Percentiles rank a stretch among this genome's conserved stretches.
Evolutionary conservation across 2,329 filamentous ascomycete genomes (phyloP).

Genomic region (Fusarium xylarioides): DNA sequence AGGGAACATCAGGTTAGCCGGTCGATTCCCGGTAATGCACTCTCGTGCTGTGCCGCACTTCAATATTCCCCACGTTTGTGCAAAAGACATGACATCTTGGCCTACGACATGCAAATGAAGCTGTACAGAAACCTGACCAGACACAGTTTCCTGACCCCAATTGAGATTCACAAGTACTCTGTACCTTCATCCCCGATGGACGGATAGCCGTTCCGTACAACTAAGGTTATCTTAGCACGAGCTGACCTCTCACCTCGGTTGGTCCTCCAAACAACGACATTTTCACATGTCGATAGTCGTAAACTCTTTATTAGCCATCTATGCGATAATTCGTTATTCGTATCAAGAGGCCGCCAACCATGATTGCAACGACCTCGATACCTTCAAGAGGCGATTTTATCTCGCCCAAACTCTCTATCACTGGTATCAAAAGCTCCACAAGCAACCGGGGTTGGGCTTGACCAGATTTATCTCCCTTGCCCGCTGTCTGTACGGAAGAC

Average conservation of each 20-base stretch:
- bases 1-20: not conserved
- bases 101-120: conserved; percentile 13
- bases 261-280: not conserved
- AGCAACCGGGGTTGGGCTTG: conserved; percentile 12
- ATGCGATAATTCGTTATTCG: conserved; percentile 10
- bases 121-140: conserved; percentile 1
- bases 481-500: too few relatives aligned
- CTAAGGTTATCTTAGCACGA: conserved; percentile 38
- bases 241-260: conserved; percentile 22
- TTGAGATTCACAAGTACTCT: conserved; percentile 10
- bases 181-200: not conserved
- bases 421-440: conserved; percentile 22
- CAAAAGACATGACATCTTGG: not conserved
- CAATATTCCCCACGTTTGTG: conserved; percentile 20
- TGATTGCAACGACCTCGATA: not conserved
- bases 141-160: not conserved
- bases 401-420: not conserved
- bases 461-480: conserved; percentile 32
- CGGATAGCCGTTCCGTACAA: conserved; percentile 8
- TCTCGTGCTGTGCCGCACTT: conserved; percentile 3
- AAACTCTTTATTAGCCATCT: conserved; percentile 3
- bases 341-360: not conserved
- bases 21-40: conserved; percentile 1
- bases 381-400: not conserved
- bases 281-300: conserved; percentile 26